Conservation (phyloP, 208 protist genomes). For the Borovskyia barvae region DNA sequence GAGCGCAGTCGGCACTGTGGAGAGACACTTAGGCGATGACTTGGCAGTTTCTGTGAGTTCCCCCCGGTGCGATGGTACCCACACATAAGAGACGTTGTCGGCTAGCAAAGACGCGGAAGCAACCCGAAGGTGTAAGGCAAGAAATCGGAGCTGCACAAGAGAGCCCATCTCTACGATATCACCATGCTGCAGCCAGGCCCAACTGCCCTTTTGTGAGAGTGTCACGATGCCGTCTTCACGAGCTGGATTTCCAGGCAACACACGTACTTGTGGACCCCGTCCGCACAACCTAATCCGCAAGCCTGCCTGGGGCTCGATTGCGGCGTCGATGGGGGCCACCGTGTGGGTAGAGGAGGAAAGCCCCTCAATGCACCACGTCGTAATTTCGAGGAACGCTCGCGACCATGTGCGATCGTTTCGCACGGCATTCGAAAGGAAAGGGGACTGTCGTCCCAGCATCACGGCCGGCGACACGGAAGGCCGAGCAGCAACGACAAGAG, state of each 20-base stretch:
- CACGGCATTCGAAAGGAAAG: slow-evolving; percentile 5
- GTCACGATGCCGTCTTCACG: background rate
- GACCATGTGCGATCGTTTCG: slow-evolving; percentile 24
- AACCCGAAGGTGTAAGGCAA: slow-evolving; percentile 14
- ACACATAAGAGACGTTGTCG: slow-evolving; percentile 15
- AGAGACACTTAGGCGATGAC: too few relatives aligned
- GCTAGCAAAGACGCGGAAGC: background rate
- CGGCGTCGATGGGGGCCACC: slow-evolving; percentile 7
- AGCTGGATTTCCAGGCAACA: background rate
- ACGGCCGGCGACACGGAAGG: slow-evolving; percentile 19
- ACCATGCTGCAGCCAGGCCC: slow-evolving; percentile 25
- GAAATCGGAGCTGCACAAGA: background rate
- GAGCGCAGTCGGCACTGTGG: slow-evolving; percentile 2
- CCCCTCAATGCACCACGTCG: slow-evolving; percentile 30
- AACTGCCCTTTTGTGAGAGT: background rate
- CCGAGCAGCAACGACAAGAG: too few relatives aligned
- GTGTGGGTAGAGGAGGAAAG: slow-evolving; percentile 3
- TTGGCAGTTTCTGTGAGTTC: too few relatives aligned
- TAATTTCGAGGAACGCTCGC: slow-evolving; percentile 16
- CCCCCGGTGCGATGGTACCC: slow-evolving; percentile 14
- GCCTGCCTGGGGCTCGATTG: slow-evolving; percentile 13
- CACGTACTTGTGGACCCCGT: background rate
- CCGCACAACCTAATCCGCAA: slow-evolving; percentile 23
- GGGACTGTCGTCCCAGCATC: slow-evolving; percentile 15
- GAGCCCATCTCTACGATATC: slow-evolving; percentile 21